Base-by-base conservation (phyloP, 164 flowering plant species). In the Echeveria elegans region DNA sequence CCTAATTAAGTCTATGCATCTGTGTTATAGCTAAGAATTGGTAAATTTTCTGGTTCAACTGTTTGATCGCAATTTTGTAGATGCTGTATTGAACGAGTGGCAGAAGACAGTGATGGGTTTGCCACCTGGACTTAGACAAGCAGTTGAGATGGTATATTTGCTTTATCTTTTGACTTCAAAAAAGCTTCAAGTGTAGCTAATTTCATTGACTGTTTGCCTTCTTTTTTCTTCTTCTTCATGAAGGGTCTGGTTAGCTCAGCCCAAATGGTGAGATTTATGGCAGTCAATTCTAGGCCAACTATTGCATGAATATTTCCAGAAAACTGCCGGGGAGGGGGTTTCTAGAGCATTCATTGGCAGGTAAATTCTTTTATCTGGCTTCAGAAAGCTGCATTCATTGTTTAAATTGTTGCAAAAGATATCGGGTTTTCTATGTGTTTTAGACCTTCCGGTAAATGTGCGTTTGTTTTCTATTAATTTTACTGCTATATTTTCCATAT, bases 331-430 rank as follows among this genome's bases (percentile, higher is more conserved):
- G 43, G 76, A 84, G 72, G 86, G 81, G 70, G 16, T 92, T 2
- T 95, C 99, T 19, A 81, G 99, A 78, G 96, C 90, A 71, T 95
- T 95, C 70, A 85, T 86, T 76, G 99, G 99, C 90, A 95, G 99
- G 99, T 94, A 79, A 73, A 18, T 63, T 15, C 31, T 37, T 63
- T 5, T 11, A 34, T 63, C 18, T 8, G 15, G n/a, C 34, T 36
- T 36, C 12, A 9, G 14, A 5, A 36, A 32, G 10, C 24, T 40
- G 45, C 32, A 21, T 16, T 30, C 12, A 16, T 32, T 62, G 37
- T 16, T 36, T 31, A 32, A 23, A 8, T 63, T 23, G 37, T 63
- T 26, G 37, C 23, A 63, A 23, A 62, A 7, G 31, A 23, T 47
- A 2, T 47, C 6, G 18, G 0, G 4, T 6, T 47, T 47, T 47